Evolutionary conservation across 2,329 filamentous ascomycete species (phyloP).

Genomic region (Beauveria varroae): DNA sequence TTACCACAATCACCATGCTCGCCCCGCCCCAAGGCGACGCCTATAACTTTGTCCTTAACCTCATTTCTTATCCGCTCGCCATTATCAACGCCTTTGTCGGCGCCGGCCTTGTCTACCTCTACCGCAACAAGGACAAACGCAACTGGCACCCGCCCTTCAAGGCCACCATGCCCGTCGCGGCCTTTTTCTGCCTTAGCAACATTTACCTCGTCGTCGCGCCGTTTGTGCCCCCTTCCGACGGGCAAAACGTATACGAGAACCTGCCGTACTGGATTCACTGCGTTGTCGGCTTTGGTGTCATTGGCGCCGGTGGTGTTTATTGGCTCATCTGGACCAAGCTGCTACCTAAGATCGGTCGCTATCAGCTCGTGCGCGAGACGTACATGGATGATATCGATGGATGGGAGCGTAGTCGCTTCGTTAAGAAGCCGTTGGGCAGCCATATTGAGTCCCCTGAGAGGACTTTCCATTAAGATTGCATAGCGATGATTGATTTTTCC

Average conservation of each 20-base stretch:
- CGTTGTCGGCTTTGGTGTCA: slow-evolving; percentile 47
- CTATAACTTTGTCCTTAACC: slow-evolving; percentile 55
- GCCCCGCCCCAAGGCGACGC: slow-evolving; percentile 60
- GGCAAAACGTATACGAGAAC: slow-evolving; percentile 44
- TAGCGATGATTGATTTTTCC: not conserved
- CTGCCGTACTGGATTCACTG: slow-evolving; percentile 53
- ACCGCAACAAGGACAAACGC: slow-evolving; percentile 37
- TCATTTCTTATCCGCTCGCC: slow-evolving; percentile 58
- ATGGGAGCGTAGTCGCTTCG: slow-evolving; percentile 53
- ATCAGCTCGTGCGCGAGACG: slow-evolving; percentile 49
- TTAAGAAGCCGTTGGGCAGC: slow-evolving; percentile 28
- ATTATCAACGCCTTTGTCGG: slow-evolving; percentile 50
- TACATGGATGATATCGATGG: slow-evolving; percentile 51
- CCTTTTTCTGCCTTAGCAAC: slow-evolving; percentile 55
- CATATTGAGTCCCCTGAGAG: not conserved
- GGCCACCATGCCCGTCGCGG: slow-evolving; percentile 44
- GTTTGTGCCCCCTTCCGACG: slow-evolving; percentile 44
- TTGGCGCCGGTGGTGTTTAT: slow-evolving; percentile 45
- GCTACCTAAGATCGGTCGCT: slow-evolving; percentile 42
- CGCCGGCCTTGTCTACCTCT: slow-evolving; percentile 45
- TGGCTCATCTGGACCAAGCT: slow-evolving; percentile 49
- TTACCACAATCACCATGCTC: slow-evolving; percentile 58
- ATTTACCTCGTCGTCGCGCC: slow-evolving; percentile 54
- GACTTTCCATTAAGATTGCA: not conserved
- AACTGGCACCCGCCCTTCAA: slow-evolving; percentile 48